phyloP scores from a whole-genome alignment of 1,139 yeast genomes.

The Kodamaea arcana region DNA sequence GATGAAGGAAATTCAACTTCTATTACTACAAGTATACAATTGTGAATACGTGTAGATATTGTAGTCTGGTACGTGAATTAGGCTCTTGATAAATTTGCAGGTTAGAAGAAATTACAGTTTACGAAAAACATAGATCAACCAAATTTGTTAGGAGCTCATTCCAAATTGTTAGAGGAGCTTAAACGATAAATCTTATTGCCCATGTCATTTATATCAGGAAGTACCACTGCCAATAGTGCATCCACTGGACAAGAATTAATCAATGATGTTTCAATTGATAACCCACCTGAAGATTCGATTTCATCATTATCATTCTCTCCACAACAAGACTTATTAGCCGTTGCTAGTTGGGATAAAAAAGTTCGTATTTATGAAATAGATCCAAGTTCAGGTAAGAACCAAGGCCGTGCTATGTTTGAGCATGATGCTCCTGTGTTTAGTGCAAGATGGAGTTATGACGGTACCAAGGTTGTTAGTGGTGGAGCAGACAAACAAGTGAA shows the following conservation, averaged over 20 bases:
- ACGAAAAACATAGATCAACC: too few relatives aligned
- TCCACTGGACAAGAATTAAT: slow-evolving; percentile 68
- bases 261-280: slow-evolving; percentile 71
- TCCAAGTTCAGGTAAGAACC: slow-evolving; percentile 60
- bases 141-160: too few relatives aligned
- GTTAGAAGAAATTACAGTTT: too few relatives aligned
- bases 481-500: slow-evolving; percentile 91
- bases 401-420: slow-evolving; percentile 85
- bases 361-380: slow-evolving; percentile 89
- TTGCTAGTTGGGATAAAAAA: slow-evolving; percentile 92
- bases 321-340: slow-evolving; percentile 77
- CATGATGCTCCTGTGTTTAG: slow-evolving; percentile 87
- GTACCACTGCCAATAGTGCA: slow-evolving; percentile 16
- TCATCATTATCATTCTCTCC: slow-evolving; percentile 91
- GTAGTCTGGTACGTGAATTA: too few relatives aligned
- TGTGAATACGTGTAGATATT: too few relatives aligned
- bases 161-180: too few relatives aligned
- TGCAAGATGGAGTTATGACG: slow-evolving; percentile 82
- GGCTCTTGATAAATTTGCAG: too few relatives aligned
- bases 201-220: slow-evolving; percentile 29
- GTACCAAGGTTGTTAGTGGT: slow-evolving; percentile 83
- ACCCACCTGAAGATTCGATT: slow-evolving; percentile 90
- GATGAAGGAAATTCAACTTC: too few relatives aligned
- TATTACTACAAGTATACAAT: too few relatives aligned
- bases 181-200: too few relatives aligned